These are phyloP conservation scores for Gentiana straminea DNA, from an alignment of 257 asterid genomes.

Conservation along the genomic window DNA sequence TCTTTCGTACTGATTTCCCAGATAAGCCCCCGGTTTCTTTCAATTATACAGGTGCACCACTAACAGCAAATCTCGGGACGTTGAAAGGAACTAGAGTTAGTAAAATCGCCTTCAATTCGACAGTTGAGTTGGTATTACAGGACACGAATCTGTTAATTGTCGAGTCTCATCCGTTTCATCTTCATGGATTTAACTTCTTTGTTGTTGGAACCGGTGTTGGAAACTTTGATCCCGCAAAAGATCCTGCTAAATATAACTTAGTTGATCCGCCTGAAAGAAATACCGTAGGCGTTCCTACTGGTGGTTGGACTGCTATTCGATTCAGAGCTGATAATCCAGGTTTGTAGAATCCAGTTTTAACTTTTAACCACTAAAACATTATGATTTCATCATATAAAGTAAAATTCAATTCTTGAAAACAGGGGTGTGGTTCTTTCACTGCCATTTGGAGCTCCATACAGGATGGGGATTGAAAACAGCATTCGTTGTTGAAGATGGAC, in stretches of 20 bases:
- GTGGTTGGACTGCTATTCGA: constrained; percentile 83
- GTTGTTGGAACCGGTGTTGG: constrained; percentile 66
- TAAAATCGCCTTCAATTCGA: constrained; percentile 48
- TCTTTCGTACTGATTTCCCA: constrained; percentile 24
- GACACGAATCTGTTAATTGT: constrained; percentile 54
- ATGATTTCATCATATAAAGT: too few relatives aligned
- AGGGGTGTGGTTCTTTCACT: constrained; percentile 73
- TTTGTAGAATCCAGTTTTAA: constrained; percentile 1
- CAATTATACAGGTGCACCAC: constrained; percentile 50
- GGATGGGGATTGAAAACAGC: constrained; percentile 61
- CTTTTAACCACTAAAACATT: too few relatives aligned
- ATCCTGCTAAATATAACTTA: constrained; percentile 45
- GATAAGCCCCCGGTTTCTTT: constrained; percentile 23
- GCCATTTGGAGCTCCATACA: constrained; percentile 56
- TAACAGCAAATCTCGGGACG: constrained; percentile 52
- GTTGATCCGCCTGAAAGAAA: constrained; percentile 70
- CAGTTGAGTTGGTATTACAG: constrained; percentile 53
- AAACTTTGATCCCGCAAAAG: constrained; percentile 40
- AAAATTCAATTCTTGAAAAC: background rate
- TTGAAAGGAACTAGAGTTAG: constrained; percentile 31
- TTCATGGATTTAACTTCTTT: constrained; percentile 74
- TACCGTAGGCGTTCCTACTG: constrained; percentile 72
- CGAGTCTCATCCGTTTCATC: constrained; percentile 79
- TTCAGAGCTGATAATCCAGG: constrained; percentile 85
- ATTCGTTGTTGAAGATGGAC: constrained; percentile 46